Evolutionary conservation across 2,329 filamentous ascomycete genomes (phyloP).

Genomic region (Sphaerulina vaccinii): DNA sequence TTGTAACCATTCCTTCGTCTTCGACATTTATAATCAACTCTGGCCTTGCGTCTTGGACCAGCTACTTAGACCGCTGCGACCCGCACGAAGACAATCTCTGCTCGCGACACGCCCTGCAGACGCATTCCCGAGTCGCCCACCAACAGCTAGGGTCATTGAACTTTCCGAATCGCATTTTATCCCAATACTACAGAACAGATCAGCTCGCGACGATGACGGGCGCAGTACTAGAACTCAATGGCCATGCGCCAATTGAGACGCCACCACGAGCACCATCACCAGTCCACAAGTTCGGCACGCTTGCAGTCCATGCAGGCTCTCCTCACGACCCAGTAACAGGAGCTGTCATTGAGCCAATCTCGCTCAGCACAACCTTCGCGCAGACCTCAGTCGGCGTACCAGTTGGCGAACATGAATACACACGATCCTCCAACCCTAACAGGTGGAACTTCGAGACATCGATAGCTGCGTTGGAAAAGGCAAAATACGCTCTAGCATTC

Average conservation of each 20-base stretch:
- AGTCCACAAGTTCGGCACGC: slow-evolving; percentile 80
- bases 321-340: slow-evolving; percentile 89
- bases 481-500: slow-evolving; percentile 89
- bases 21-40: too few relatives aligned
- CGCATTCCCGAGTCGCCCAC: too few relatives aligned
- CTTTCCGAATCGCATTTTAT: too few relatives aligned
- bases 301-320: slow-evolving; percentile 90
- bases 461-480: slow-evolving; percentile 88
- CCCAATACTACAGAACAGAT: neutral
- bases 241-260: slow-evolving; percentile 60
- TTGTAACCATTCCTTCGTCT: neutral
- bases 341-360: slow-evolving; percentile 94
- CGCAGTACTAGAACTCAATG: slow-evolving; percentile 13
- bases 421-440: slow-evolving; percentile 90
- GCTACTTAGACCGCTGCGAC: too few relatives aligned
- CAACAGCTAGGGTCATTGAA: too few relatives aligned
- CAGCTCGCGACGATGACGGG: slow-evolving; percentile 26
- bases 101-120: too few relatives aligned
- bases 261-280: slow-evolving; percentile 72
- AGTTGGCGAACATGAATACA: slow-evolving; percentile 89
- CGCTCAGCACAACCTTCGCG: slow-evolving; percentile 93
- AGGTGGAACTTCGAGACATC: slow-evolving; percentile 90
- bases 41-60: too few relatives aligned
- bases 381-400: slow-evolving; percentile 85
- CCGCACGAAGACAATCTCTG: too few relatives aligned